phyloP scores from a whole-genome alignment of 805 yeast genomes.

The Lipomyces kockii region DNA sequence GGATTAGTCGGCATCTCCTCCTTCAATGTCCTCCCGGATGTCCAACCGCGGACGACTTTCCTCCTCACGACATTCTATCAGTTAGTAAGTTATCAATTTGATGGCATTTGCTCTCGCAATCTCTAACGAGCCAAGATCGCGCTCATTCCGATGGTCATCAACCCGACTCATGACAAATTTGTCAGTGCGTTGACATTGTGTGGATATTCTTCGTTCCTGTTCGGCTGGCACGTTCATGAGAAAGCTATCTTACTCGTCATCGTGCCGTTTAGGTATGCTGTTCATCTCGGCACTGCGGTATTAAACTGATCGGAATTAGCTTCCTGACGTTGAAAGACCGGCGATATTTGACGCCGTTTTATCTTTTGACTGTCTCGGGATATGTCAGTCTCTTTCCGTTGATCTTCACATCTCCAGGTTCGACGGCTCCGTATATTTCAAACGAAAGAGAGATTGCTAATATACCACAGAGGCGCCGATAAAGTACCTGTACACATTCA shows the following conservation, averaged over 20 bases:
- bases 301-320: constrained; percentile 52
- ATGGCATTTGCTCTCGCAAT: too few species aligned
- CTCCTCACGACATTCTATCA: constrained; percentile 84
- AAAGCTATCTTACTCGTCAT: constrained; percentile 91
- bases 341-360: constrained; percentile 71
- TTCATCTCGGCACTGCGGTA: background rate
- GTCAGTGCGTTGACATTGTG: constrained; percentile 85
- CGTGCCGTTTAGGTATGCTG: constrained; percentile 56
- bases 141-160: constrained; percentile 47
- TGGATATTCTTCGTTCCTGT: constrained; percentile 86
- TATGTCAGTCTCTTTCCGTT: constrained; percentile 88
- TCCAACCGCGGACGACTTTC: constrained; percentile 78
- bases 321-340: constrained; percentile 71
- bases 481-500: constrained; percentile 74
- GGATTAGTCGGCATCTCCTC: constrained; percentile 92
- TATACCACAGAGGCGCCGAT: constrained; percentile 63
- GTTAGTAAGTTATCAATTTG: constrained; percentile 47
- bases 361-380: constrained; percentile 75
- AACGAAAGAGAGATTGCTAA: background rate
- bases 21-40: constrained; percentile 78
- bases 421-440: background rate
- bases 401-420: constrained; percentile 65
- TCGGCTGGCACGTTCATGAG: constrained; percentile 99
- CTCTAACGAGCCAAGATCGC: constrained; percentile 14
- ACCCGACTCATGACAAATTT: constrained; percentile 78